phyloP scores from a whole-genome alignment of 2,329 filamentous ascomycete genomes.

The Paraphoma chrysanthemicola region DNA sequence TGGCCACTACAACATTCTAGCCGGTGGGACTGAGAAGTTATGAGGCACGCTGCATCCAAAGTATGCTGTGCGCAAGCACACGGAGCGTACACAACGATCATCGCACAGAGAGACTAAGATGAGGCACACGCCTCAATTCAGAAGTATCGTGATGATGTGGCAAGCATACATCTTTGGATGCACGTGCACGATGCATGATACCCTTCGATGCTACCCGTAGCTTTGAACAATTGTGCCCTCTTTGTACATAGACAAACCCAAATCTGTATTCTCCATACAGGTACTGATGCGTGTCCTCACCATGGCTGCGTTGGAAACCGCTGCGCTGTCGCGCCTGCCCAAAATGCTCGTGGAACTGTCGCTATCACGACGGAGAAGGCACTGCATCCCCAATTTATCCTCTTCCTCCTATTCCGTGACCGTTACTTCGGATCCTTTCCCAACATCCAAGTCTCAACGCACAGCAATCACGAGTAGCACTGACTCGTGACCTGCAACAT shows the following conservation, averaged over 20 bases:
- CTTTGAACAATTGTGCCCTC: background rate
- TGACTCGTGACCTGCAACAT: background rate
- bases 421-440: no score
- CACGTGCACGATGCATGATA: background rate
- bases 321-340: no score
- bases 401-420: no score
- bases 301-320: no score
- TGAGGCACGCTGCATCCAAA: constrained; percentile 5
- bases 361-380: no score
- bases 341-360: no score
- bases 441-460: no score
- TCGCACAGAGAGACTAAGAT: no score
- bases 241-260: background rate
- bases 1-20: constrained; percentile 93
- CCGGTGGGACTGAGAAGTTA: constrained; percentile 10
- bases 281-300: background rate
- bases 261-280: background rate
- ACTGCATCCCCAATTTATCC: no score
- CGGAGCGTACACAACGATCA: background rate
- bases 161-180: background rate
- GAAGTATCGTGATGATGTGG: background rate
- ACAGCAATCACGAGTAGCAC: background rate
- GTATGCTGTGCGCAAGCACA: constrained; percentile 1
- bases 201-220: background rate
- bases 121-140: background rate